Evolutionary conservation across 768 basidiomycete species (phyloP).

Genomic region (Suillus spraguei): DNA sequence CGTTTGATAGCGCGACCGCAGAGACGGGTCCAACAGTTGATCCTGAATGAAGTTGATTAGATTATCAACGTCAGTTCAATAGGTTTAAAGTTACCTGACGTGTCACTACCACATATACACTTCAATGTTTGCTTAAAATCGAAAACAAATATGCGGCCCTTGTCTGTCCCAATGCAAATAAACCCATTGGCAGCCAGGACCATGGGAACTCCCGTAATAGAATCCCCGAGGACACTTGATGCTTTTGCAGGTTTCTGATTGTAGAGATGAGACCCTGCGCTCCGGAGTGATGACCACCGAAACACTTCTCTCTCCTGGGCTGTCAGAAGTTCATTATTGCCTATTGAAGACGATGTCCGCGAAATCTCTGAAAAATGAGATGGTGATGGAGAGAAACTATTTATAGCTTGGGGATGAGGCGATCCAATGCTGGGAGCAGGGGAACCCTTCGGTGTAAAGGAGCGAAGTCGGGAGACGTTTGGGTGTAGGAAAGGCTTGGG

Average conservation of each 20-base stretch:
- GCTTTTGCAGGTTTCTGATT: conserved; percentile 56
- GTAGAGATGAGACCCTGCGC: conserved; percentile 60
- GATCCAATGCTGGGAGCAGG: conserved; percentile 43
- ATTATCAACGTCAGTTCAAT: conserved; percentile 14
- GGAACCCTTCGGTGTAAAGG: conserved; percentile 54
- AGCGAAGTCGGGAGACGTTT: conserved; percentile 79
- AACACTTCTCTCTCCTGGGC: conserved; percentile 59
- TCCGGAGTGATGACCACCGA: conserved; percentile 71
- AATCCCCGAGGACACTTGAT: conserved; percentile 60
- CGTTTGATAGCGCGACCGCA: conserved; percentile 89
- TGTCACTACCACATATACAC: conserved; percentile 75
- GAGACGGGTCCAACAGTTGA: conserved; percentile 75
- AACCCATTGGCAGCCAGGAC: conserved; percentile 85
- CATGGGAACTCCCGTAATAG: conserved; percentile 67
- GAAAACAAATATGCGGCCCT: conserved; percentile 79
- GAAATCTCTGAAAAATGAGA: conserved; percentile 77
- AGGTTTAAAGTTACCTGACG: conserved; percentile 49
- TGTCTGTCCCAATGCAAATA: conserved; percentile 85
- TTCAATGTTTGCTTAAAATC: conserved; percentile 88
- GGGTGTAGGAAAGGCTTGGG: conserved; percentile 69
- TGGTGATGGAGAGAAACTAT: conserved; percentile 52
- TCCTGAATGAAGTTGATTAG: conserved; percentile 42
- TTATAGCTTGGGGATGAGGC: conserved; percentile 45
- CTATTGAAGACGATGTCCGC: conserved; percentile 53
- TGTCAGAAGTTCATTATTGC: conserved; percentile 23